Evolutionary conservation across 306 rosid genomes (phyloP).

Genomic region (Lotus japonicus): DNA sequence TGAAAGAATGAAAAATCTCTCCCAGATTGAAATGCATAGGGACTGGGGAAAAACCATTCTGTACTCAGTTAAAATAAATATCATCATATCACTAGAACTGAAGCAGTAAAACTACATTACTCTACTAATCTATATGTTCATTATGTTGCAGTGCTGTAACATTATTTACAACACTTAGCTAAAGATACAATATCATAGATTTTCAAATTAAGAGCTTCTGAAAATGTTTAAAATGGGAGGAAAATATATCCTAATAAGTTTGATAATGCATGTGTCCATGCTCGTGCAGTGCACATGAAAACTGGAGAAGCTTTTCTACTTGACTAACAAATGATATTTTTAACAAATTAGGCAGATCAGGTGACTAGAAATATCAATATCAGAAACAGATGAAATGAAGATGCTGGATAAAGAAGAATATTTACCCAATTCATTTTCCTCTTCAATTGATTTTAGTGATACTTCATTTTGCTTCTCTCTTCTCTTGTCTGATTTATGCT

Average conservation of each 20-base stretch:
- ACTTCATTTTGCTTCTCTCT: slow-evolving; percentile 9
- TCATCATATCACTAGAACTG: not conserved
- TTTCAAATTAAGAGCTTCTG: not conserved
- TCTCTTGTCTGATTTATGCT: not conserved
- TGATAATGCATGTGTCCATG: not conserved
- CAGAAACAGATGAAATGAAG: not conserved
- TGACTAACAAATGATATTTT: not conserved
- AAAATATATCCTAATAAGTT: not conserved
- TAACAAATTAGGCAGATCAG: not conserved
- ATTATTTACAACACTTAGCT: not conserved
- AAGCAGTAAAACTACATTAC: not conserved
- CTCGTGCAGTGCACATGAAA: not conserved
- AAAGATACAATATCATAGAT: not conserved
- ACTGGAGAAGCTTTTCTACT: not conserved
- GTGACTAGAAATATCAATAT: not conserved
- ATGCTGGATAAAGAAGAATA: not conserved
- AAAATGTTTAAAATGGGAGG: not conserved
- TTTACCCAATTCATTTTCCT: slow-evolving; percentile 34
- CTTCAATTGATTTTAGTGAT: not conserved
- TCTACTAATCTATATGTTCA: not conserved
- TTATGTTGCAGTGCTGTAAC: not conserved
- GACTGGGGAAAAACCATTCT: not conserved
- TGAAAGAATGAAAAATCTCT: not conserved
- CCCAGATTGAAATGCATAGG: not conserved
- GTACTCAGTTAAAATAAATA: too few relatives aligned